Base-by-base conservation (phyloP, 139 green algal genomes). In the Haematococcus sp. region DNA sequence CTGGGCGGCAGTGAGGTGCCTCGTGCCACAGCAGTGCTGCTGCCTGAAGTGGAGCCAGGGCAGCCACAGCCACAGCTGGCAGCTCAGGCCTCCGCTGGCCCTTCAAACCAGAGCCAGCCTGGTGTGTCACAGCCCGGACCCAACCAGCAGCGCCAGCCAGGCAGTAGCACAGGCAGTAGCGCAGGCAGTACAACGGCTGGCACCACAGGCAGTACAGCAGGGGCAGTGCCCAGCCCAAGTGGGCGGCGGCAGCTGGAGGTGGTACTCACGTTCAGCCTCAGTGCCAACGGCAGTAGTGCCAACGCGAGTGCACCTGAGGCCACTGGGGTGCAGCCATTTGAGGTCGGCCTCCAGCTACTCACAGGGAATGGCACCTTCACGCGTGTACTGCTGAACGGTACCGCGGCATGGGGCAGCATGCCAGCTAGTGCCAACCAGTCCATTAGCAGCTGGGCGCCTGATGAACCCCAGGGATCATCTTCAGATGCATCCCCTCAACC, bases 301-400 rank as follows among this genome's bases (percentile, higher is more conserved):
- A 16, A 16, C 20, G 20, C 28, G 64, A 34, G 22, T 9, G 64
- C 17, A 56, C 25, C 32, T 23, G 33, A 74, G 15, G 25, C 17
- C n/a, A 23, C 25, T 63, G 20, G 63, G 46, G 15, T 30, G 23
- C 19, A 33, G 13, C 52, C 56, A 5, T 75, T 75, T 58, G 28
- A 75, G 69, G 55, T 58, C 19, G 69, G 52, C 15, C 35, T 75
- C 28, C 25, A 28, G n/a, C 55, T 75, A 4, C 34, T 55, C 46
- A 75, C 67, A 73, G 67, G 67, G 27, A 63, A 73, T 46, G 49
- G 49, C 5, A 63, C 28, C 5, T 28, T 31, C 44, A 73, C 67
- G 2, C 44, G 67, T 46, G 35, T 73, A 44, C 27, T 63, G 2
- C 43, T 73, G 28, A 63, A 46, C 28, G 67, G 67, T 11, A 73